A percentile compares a stretch with the other conserved stretches of the same genome.
These are phyloP conservation scores for Blastocystis sp. DNA, from an alignment of 352 stramenopile genomes.

Conservation along the genomic window DNA sequence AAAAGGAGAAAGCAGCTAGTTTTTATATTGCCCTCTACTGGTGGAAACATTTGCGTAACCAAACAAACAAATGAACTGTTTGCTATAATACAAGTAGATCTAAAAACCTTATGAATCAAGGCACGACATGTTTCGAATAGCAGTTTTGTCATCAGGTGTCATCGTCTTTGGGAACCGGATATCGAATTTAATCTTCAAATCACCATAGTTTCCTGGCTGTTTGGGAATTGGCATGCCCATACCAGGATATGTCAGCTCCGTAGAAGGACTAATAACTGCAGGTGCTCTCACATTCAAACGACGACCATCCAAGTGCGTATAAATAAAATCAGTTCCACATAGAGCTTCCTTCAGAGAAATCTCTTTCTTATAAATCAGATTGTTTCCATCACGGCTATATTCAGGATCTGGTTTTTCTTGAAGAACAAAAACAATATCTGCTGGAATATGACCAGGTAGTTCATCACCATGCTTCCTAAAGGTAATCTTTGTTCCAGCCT, in stretches of 20 bases:
- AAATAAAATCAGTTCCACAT: constrained; percentile 71
- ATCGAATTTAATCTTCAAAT: constrained; percentile 62
- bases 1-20: constrained; percentile 32
- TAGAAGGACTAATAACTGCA: constrained; percentile 7
- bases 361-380: constrained; percentile 66
- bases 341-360: constrained; percentile 66
- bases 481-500: constrained; percentile 78
- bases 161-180: constrained; percentile 31
- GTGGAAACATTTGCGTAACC: constrained; percentile 5
- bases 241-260: constrained; percentile 44
- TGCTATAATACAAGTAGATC: background rate
- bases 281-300: constrained; percentile 48
- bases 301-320: constrained; percentile 70
- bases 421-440: constrained; percentile 66
- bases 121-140: constrained; percentile 35
- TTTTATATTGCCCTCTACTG: constrained; percentile 44
- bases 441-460: constrained; percentile 63
- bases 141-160: background rate
- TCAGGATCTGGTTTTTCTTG: constrained; percentile 64
- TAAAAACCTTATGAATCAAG: constrained; percentile 1
- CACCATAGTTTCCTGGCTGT: constrained; percentile 20
- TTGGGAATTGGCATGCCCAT: constrained; percentile 64
- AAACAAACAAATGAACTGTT: background rate
- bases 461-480: constrained; percentile 68
- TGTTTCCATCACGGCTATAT: constrained; percentile 65